These are phyloP conservation scores for Gaertneriomyces sp. DNA, from an alignment of 192 early-diverging fungal species.

Conservation along the genomic window DNA sequence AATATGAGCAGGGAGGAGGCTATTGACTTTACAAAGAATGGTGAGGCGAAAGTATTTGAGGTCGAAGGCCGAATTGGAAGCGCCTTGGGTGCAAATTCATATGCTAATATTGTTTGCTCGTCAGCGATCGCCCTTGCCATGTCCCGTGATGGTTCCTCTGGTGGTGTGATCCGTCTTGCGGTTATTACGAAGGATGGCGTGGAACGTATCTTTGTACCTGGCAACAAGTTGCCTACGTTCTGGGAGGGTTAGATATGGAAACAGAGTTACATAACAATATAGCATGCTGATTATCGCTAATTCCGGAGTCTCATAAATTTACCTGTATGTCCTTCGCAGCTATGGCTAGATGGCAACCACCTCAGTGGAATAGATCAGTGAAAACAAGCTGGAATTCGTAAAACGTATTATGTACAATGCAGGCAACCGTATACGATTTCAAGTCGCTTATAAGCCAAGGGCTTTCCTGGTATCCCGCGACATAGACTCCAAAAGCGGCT, in stretches of 20 bases:
- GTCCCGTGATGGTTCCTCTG: conserved; percentile 93
- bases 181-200: conserved; percentile 89
- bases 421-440: too few relatives aligned
- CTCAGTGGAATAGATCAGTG: too few relatives aligned
- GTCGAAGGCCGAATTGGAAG: too few relatives aligned
- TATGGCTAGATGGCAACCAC: too few relatives aligned
- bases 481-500: conserved; percentile 35
- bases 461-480: conserved; percentile 22
- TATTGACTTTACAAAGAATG: conserved; percentile 90
- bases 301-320: too few relatives aligned
- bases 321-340: too few relatives aligned
- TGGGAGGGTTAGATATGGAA: conserved; percentile 44
- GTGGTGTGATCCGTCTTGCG: conserved; percentile 91
- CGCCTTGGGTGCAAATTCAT: too few relatives aligned
- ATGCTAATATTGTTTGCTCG: too few relatives aligned
- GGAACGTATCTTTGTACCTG: conserved; percentile 81
- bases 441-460: conserved; percentile 7
- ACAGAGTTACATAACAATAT: not conserved
- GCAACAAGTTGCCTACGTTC: conserved; percentile 53
- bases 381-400: too few relatives aligned
- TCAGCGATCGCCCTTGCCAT: conserved; percentile 88
- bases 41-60: conserved; percentile 40
- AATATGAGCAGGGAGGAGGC: conserved; percentile 84
- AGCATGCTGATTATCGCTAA: too few relatives aligned
- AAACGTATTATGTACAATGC: too few relatives aligned